A percentile compares a stretch with the other conserved stretches of the same genome.
Evolutionary conservation across 441 rosid genomes (phyloP).

Genomic region (Jatropha multifida): DNA sequence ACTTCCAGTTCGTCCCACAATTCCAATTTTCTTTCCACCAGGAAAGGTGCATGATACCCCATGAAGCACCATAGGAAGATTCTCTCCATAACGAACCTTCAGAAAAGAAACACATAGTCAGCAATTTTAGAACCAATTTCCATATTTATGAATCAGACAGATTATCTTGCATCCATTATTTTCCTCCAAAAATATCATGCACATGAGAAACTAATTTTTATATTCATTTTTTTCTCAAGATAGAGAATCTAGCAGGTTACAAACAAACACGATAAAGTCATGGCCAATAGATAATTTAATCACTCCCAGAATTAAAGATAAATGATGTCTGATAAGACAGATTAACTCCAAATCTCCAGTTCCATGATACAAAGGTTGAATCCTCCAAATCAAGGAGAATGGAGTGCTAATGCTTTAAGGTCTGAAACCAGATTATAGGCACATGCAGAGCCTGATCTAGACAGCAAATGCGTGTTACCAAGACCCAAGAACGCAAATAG

Average conservation of each 20-base stretch:
- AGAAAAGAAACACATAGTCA: constrained; percentile 26
- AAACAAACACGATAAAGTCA: not conserved
- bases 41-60: constrained; percentile 86
- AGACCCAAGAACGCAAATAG: not conserved
- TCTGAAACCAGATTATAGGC: not conserved
- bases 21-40: constrained; percentile 95
- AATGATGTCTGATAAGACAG: not conserved
- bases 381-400: not conserved
- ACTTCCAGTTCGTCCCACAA: constrained; percentile 98
- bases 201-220: not conserved
- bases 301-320: not conserved
- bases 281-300: constrained; percentile 1
- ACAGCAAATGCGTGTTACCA: not conserved
- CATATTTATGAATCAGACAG: not conserved
- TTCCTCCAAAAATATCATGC: not conserved
- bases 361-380: not conserved
- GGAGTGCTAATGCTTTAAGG: not conserved
- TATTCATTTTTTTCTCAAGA: constrained; percentile 9
- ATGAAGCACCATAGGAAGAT: constrained; percentile 94
- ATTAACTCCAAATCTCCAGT: not conserved
- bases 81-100: constrained; percentile 92
- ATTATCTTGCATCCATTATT: not conserved
- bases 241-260: not conserved
- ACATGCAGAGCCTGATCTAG: not conserved
- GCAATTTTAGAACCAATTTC: constrained; percentile 4